Conservation (phyloP, 1,139 yeast species). For the Pichia sp. region DNA sequence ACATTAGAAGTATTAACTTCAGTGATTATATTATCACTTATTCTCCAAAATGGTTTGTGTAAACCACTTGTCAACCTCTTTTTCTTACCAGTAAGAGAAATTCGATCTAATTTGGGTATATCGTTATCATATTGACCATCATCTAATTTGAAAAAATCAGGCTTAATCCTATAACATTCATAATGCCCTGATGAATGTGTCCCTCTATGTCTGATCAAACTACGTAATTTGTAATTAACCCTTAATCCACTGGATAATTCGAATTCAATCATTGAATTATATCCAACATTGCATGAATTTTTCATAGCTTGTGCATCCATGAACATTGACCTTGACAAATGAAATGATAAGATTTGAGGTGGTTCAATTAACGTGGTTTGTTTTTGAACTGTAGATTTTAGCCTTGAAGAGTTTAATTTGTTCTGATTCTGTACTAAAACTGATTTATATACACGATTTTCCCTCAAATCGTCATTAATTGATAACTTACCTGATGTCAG, state of each 20-base stretch:
- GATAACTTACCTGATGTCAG: constrained; percentile 29
- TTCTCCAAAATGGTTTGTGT: constrained; percentile 75
- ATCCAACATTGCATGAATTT: constrained; percentile 68
- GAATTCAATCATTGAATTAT: constrained; percentile 52
- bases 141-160: constrained; percentile 44
- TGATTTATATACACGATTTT: constrained; percentile 30
- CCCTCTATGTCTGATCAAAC: constrained; percentile 80
- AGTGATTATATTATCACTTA: constrained; percentile 65
- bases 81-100: not conserved
- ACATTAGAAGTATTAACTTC: constrained; percentile 61
- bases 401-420: constrained; percentile 23
- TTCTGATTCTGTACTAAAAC: constrained; percentile 40
- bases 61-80: constrained; percentile 44
- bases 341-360: constrained; percentile 68
- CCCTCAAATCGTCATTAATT: constrained; percentile 57
- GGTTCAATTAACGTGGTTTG: constrained; percentile 55
- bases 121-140: constrained; percentile 5
- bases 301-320: constrained; percentile 66
- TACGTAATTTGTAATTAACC: constrained; percentile 47
- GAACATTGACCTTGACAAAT: constrained; percentile 75
- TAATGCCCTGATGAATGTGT: constrained; percentile 89
- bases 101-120: not conserved
- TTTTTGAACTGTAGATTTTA: constrained; percentile 60
- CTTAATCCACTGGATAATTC: constrained; percentile 8
- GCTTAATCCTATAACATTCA: constrained; percentile 70